These are phyloP conservation scores for Lentinula edodes DNA, from an alignment of 768 basidiomycete genomes.

Conservation along the genomic window DNA sequence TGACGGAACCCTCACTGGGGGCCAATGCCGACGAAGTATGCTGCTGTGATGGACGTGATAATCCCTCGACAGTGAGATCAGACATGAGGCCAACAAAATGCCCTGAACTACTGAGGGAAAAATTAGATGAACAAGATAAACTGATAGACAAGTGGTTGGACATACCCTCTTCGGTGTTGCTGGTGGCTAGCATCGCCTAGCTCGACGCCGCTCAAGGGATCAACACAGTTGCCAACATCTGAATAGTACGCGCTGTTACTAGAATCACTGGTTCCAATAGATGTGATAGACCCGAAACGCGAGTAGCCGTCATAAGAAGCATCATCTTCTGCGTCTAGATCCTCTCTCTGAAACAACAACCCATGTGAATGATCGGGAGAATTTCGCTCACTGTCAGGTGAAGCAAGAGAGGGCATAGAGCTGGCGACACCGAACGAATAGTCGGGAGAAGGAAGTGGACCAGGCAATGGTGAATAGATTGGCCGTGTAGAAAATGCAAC, in stretches of 20 bases:
- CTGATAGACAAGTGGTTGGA: constrained; percentile 33
- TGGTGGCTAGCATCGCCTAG: constrained; percentile 24
- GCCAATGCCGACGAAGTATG: not conserved
- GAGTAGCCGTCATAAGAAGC: constrained; percentile 44
- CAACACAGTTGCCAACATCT: constrained; percentile 32
- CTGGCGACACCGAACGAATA: constrained; percentile 62
- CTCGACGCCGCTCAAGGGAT: constrained; percentile 22
- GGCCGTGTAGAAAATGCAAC: constrained; percentile 44
- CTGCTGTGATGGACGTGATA: constrained; percentile 9
- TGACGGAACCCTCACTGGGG: not conserved
- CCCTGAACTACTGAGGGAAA: constrained; percentile 22
- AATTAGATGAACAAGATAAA: constrained; percentile 20
- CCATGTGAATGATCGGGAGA: constrained; percentile 48
- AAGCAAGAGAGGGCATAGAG: constrained; percentile 43
- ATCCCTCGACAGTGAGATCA: constrained; percentile 32
- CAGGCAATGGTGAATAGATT: constrained; percentile 39
- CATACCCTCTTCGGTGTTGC: constrained; percentile 20
- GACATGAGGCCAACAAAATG: constrained; percentile 39
- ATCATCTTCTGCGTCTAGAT: constrained; percentile 50
- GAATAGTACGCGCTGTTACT: constrained; percentile 48
- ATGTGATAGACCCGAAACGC: constrained; percentile 58
- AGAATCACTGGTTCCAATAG: constrained; percentile 51
- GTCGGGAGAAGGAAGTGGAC: constrained; percentile 55
- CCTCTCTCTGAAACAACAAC: constrained; percentile 42
- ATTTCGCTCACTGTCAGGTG: constrained; percentile 45